A percentile compares a stretch with the other conserved stretches of the same genome.
phyloP scores from a whole-genome alignment of 768 basidiomycete species.

The Auriscalpium microsporum region DNA sequence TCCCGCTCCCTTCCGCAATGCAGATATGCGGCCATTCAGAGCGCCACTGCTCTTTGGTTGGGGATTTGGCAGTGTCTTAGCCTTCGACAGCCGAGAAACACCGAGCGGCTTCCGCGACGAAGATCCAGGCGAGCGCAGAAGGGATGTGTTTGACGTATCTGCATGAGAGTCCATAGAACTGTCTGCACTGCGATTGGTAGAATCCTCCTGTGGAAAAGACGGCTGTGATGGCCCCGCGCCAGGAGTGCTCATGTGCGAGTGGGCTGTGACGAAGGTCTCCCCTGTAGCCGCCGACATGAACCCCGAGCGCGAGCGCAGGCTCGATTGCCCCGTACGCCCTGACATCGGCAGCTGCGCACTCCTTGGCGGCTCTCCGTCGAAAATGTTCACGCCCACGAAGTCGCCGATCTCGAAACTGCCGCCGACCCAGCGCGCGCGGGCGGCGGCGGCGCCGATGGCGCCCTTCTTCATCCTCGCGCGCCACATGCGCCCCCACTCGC shows the following conservation, averaged over 20 bases:
- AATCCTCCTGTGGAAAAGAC: too few relatives aligned
- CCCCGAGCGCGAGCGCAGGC: neutral
- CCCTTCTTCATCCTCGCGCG: conserved; percentile 24
- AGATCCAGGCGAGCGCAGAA: too few relatives aligned
- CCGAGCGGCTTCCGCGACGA: too few relatives aligned
- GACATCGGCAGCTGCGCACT: neutral
- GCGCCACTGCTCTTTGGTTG: too few relatives aligned
- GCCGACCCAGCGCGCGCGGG: conserved; percentile 29
- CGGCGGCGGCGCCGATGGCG: conserved; percentile 6
- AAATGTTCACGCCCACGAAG: conserved; percentile 61
- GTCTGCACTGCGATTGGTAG: too few relatives aligned
- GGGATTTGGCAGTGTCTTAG: too few relatives aligned
- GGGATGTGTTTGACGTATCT: too few relatives aligned
- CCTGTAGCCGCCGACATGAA: conserved; percentile 10
- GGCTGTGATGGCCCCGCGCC: neutral
- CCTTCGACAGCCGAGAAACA: too few relatives aligned
- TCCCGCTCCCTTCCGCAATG: too few relatives aligned
- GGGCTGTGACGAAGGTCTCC: conserved; percentile 25
- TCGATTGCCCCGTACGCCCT: neutral
- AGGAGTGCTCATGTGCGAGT: conserved; percentile 17
- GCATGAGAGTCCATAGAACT: too few relatives aligned
- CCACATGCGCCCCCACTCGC: conserved; percentile 48
- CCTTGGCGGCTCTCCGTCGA: conserved; percentile 28
- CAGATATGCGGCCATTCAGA: too few relatives aligned
- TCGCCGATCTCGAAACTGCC: conserved; percentile 70